A percentile compares a stretch with the other conserved stretches of the same genome.
These are phyloP conservation scores for Leccinellum luteum DNA, from an alignment of 768 basidiomycete species.

Conservation along the genomic window DNA sequence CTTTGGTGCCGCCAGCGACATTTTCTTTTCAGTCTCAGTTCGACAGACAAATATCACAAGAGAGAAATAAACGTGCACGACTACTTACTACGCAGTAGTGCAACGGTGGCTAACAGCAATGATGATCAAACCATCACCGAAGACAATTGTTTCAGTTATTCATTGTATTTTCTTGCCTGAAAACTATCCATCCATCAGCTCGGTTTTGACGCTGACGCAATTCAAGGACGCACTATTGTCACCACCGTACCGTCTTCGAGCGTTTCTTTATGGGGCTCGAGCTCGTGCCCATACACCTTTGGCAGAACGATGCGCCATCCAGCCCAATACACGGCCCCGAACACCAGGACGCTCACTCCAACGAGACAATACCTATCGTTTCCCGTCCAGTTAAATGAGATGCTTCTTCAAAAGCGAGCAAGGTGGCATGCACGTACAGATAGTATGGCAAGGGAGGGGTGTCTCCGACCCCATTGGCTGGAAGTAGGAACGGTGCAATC, in stretches of 20 bases:
- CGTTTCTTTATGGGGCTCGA: slow-evolving; percentile 47
- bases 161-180: neutral
- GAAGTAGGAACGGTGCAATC: slow-evolving; percentile 53
- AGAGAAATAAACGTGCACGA: no score
- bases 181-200: neutral
- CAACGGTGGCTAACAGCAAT: neutral
- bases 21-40: no score
- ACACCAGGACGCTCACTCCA: slow-evolving; percentile 45
- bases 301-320: slow-evolving; percentile 52
- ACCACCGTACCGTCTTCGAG: slow-evolving; percentile 54
- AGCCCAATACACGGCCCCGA: slow-evolving; percentile 54
- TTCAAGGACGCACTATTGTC: slow-evolving; percentile 40
- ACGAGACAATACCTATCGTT: slow-evolving; percentile 48
- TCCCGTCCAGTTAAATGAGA: slow-evolving; percentile 25
- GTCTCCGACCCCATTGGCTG: slow-evolving; percentile 53
- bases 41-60: no score
- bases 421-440: slow-evolving; percentile 30
- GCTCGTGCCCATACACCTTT: slow-evolving; percentile 44
- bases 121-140: neutral
- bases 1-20: no score
- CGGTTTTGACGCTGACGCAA: neutral
- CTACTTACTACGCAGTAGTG: neutral
- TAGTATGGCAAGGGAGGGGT: slow-evolving; percentile 62
- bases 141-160: neutral
- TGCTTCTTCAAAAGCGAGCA: slow-evolving; percentile 26